Evolutionary conservation across 176 grass and related monocot species (phyloP), one percentile per base, ranked within the genome.

Genomic region (Musa schizocarpa): DNA sequence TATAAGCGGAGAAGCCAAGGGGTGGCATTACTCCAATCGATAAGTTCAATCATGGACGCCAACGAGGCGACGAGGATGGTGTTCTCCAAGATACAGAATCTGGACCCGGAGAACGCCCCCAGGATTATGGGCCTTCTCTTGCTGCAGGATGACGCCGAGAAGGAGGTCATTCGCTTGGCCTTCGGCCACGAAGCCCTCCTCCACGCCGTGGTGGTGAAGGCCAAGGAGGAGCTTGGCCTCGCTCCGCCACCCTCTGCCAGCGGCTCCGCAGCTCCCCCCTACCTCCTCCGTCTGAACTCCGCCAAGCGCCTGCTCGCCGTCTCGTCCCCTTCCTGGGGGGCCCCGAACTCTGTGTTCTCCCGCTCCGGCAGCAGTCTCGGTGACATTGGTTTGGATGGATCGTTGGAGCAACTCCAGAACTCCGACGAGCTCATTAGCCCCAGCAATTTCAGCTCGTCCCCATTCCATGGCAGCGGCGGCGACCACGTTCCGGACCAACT

Each of bases 11-110:
- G 10, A 16, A 65, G 24, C 2, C 43, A n/a, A 69, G 53, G 55
- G 22, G 52, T n/a, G 43, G 53, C 6, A 26, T 54, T 0, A 43
- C 34, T 43, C 34, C 34, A 43, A 43, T 43, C 72, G 14, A 13
- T 14, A 24, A 26, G 53, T 10, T 20, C 65, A 71, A 71, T 81
- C 84, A 96, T 96, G 89, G 92, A 96, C 78, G 89, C 92, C 7
- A 92, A 92, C 74, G 92, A 96, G 81, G 92, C 92, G 26, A 96
- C 92, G 24, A 89, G 91, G 87, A 80, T 96, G 26, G 89, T 96
- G 73, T 96, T 96, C 87, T 89, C 89, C 13, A 87, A 89, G 86
- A 92, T 96, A 82, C 92, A 96, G 81, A 76, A 63, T 52, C 84
- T 96, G 65, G 92, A 92, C 71, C 92, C 88, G 52, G 88, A 96